A percentile compares a stretch with the other conserved stretches of the same genome.
Evolutionary conservation across 2,329 filamentous ascomycete genomes (phyloP).

Genomic region (Berkeleyomyces rouxiae): DNA sequence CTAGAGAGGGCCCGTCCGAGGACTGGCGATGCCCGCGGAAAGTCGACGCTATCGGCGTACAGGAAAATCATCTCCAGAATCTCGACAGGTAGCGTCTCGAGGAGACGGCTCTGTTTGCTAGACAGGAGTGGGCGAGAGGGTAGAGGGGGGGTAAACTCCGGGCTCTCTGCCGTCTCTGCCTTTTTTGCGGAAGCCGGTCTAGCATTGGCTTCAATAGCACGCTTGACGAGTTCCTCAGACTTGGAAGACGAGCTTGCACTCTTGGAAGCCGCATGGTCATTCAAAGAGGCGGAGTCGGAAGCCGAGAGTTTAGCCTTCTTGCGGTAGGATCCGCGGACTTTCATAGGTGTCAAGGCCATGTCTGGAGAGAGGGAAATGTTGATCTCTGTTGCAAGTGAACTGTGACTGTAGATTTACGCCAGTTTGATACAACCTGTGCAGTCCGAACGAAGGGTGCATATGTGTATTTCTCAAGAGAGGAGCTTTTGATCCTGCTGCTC

Average conservation of each 20-base stretch:
- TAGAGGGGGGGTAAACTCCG: background rate
- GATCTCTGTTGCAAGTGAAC: background rate
- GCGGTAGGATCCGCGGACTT: background rate
- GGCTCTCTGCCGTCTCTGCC: background rate
- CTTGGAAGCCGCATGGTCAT: background rate
- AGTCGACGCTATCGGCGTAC: conserved; percentile 30
- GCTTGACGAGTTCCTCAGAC: background rate
- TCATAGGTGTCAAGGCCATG: background rate
- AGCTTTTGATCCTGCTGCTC: no score
- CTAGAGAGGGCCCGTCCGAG: conserved; percentile 32
- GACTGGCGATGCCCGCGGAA: conserved; percentile 28
- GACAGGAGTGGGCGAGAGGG: background rate
- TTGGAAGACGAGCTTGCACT: background rate
- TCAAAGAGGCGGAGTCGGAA: background rate
- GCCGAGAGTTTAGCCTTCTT: background rate
- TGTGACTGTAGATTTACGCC: no score
- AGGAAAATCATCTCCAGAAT: conserved; percentile 37
- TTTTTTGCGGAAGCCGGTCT: background rate
- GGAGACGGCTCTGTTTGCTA: background rate
- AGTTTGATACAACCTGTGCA: no score
- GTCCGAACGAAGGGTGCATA: no score
- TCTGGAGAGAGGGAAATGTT: background rate
- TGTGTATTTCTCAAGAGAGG: no score
- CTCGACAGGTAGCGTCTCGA: conserved; percentile 31
- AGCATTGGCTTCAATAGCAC: background rate